Evolutionary conservation across 192 early-diverging fungal species (phyloP).

Genomic region (Podila horticola): DNA sequence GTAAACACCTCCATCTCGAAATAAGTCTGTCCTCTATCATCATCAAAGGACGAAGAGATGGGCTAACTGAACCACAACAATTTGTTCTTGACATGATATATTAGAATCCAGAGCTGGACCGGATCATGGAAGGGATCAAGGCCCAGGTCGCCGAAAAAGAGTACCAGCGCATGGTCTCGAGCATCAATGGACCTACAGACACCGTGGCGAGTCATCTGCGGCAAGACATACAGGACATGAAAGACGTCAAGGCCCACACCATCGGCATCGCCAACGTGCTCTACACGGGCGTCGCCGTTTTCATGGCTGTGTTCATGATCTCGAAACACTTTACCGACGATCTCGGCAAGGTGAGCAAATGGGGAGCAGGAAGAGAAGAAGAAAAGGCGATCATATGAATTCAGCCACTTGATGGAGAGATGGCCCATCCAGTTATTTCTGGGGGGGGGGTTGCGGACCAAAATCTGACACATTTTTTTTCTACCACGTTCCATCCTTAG

Average conservation of each 20-base stretch:
- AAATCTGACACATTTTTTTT: neutral
- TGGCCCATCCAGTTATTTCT: too few species aligned
- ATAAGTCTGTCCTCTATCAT: neutral
- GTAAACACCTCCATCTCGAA: conserved; percentile 5
- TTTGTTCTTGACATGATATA: neutral
- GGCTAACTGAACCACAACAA: neutral
- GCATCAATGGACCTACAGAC: conserved; percentile 1
- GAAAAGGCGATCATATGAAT: too few species aligned
- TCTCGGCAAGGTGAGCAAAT: conserved; percentile 16
- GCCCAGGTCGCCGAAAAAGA: conserved; percentile 39
- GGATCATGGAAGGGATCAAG: conserved; percentile 30
- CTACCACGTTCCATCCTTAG: neutral
- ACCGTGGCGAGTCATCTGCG: conserved; percentile 17
- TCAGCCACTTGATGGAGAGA: neutral
- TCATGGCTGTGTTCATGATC: conserved; percentile 43
- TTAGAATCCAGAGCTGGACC: conserved; percentile 43
- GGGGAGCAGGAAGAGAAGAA: too few species aligned
- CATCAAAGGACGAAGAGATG: too few species aligned
- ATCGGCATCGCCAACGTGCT: conserved; percentile 46
- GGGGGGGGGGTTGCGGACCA: too few species aligned
- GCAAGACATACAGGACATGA: conserved; percentile 26
- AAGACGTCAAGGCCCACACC: conserved; percentile 32
- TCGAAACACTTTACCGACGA: conserved; percentile 42
- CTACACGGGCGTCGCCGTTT: conserved; percentile 38
- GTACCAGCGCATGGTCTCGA: conserved; percentile 38